A percentile compares a stretch with the other conserved stretches of the same genome.
These are phyloP conservation scores for Coemansia sp. DNA, from an alignment of 192 early-diverging fungal species.

Conservation along the genomic window DNA sequence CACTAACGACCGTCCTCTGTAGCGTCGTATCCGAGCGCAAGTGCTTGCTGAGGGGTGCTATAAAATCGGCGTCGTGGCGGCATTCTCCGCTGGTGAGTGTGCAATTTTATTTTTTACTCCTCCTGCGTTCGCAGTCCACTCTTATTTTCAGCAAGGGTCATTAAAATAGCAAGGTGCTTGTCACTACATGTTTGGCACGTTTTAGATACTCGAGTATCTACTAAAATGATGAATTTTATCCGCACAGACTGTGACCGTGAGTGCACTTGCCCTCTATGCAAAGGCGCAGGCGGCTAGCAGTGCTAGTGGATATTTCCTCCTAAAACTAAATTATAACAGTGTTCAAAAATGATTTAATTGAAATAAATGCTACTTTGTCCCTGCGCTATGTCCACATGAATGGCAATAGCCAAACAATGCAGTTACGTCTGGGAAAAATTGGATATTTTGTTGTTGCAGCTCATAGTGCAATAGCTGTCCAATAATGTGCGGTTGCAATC, in stretches of 20 bases:
- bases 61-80: constrained; percentile 12
- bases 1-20: constrained; percentile 5
- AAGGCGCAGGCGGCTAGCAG: constrained; percentile 17
- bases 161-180: not conserved
- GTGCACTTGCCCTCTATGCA: constrained; percentile 36
- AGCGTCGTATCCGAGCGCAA: not conserved
- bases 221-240: not conserved
- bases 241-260: constrained; percentile 28
- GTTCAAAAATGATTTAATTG: not conserved
- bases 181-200: not conserved
- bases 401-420: not conserved
- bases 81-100: not conserved
- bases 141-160: not conserved
- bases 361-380: not conserved
- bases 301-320: not conserved
- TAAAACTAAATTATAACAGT: not conserved
- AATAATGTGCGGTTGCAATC: not conserved
- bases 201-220: not conserved
- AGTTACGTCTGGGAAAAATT: not conserved
- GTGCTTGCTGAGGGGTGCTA: not conserved
- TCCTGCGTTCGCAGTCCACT: not conserved
- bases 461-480: not conserved
- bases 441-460: not conserved
- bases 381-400: not conserved
- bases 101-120: not conserved